These are phyloP conservation scores for Ceratocystis alfenasii DNA, from an alignment of 2,329 filamentous ascomycete species.

Conservation along the genomic window DNA sequence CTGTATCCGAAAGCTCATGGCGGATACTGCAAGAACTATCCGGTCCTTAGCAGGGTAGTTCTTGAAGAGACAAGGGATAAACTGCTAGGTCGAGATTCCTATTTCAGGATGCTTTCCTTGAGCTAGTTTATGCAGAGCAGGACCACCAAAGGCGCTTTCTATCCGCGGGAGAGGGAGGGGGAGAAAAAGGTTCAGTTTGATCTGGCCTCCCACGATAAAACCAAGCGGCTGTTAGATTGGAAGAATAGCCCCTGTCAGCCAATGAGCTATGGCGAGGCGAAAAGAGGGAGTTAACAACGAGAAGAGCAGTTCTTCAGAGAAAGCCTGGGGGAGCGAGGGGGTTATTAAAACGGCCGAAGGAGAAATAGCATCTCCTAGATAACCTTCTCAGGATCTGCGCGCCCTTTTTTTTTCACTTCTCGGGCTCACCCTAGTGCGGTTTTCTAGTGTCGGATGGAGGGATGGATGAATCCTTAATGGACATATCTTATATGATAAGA, in stretches of 20 bases:
- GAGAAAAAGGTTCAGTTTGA: background rate
- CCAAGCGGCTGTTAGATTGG: background rate
- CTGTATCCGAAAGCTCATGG: background rate
- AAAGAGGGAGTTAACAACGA: background rate
- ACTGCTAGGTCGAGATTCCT: background rate
- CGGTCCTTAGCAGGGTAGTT: background rate
- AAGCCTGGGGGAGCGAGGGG: background rate
- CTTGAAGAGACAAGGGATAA: background rate
- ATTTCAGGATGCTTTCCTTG: no score
- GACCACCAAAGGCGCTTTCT: background rate
- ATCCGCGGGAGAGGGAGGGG: background rate
- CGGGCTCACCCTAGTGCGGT: conserved; percentile 1
- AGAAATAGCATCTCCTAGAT: background rate
- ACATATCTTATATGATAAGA: background rate
- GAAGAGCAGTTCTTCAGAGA: background rate
- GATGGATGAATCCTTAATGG: conserved; percentile 1
- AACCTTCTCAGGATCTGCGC: background rate
- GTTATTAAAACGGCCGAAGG: background rate
- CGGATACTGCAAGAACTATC: background rate
- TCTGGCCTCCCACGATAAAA: background rate
- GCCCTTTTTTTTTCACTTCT: background rate
- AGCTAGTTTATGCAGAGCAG: no score
- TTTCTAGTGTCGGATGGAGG: background rate
- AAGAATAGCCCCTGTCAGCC: background rate
- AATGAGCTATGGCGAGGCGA: background rate